phyloP scores from a whole-genome alignment of 2,329 filamentous ascomycete species.

The Hymenoscyphus salicellus region DNA sequence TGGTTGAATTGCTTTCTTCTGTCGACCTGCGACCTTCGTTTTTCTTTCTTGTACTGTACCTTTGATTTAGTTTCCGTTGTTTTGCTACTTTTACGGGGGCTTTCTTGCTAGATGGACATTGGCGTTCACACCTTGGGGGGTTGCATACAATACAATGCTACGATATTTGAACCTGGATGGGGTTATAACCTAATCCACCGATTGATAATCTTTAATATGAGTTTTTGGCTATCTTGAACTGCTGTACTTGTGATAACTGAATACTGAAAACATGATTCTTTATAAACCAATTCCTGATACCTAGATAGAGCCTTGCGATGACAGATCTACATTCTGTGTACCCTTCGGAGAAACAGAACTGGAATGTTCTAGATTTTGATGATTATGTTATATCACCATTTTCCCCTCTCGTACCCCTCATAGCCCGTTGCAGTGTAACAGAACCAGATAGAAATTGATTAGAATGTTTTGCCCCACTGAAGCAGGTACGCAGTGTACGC shows the following conservation, averaged over 20 bases:
- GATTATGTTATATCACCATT: too few relatives aligned
- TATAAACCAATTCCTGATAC: too few relatives aligned
- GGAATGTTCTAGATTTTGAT: too few relatives aligned
- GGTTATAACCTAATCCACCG: slow-evolving; percentile 12
- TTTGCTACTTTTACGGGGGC: neutral
- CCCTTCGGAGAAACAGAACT: too few relatives aligned
- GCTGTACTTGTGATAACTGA: slow-evolving; percentile 7
- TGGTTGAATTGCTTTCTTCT: neutral
- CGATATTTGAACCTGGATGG: slow-evolving; percentile 7
- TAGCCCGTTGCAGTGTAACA: too few relatives aligned
- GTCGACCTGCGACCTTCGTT: neutral
- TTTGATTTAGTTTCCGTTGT: neutral
- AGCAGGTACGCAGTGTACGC: too few relatives aligned
- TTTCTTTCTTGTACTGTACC: neutral
- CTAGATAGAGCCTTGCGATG: too few relatives aligned
- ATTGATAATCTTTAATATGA: slow-evolving; percentile 11
- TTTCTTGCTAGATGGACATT: neutral
- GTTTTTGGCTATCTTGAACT: slow-evolving; percentile 16
- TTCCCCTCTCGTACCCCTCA: too few relatives aligned
- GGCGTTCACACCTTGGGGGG: neutral
- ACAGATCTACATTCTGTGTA: too few relatives aligned
- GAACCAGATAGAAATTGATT: too few relatives aligned
- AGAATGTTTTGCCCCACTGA: too few relatives aligned
- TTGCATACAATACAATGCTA: neutral
- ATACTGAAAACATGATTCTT: too few relatives aligned